Evolutionary conservation across 768 basidiomycete species (phyloP).

Genomic region (Tricholoma furcatifolium): DNA sequence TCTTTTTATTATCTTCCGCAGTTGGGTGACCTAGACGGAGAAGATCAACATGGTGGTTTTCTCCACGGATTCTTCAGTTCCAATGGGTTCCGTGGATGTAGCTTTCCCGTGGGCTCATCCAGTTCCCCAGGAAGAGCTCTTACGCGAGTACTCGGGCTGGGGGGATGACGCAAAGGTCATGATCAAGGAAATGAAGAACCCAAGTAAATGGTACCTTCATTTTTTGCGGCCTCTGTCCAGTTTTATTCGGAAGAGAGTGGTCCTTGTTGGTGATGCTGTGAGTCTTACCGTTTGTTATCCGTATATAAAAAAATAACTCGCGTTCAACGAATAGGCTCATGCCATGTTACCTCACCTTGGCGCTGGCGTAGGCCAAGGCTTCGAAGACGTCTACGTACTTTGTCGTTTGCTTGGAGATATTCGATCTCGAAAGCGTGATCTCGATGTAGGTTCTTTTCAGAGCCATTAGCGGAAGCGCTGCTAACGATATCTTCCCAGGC

Average conservation of each 20-base stretch:
- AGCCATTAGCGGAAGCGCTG: background rate
- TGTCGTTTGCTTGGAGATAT: constrained; percentile 44
- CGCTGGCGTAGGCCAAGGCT: constrained; percentile 57
- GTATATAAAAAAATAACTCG: background rate
- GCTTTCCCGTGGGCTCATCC: constrained; percentile 42
- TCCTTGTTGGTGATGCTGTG: constrained; percentile 54
- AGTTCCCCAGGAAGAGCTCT: constrained; percentile 40
- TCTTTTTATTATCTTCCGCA: background rate
- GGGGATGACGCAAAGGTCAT: constrained; percentile 42
- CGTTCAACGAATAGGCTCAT: constrained; percentile 39
- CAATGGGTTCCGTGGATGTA: constrained; percentile 24
- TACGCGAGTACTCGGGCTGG: constrained; percentile 42
- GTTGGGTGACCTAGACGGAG: background rate
- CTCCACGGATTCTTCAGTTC: constrained; percentile 28
- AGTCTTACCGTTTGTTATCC: constrained; percentile 13
- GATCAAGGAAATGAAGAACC: constrained; percentile 39
- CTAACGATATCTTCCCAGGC: constrained; percentile 26
- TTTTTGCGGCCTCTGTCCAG: constrained; percentile 40
- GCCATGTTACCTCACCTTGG: constrained; percentile 60
- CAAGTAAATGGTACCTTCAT: constrained; percentile 55
- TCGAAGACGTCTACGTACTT: constrained; percentile 53
- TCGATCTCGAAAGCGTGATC: constrained; percentile 33
- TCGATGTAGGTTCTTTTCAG: constrained; percentile 33
- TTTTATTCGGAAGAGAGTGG: constrained; percentile 44
- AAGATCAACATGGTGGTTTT: constrained; percentile 51